Percentiles rank a stretch among this genome's conserved stretches.
These are phyloP conservation scores for Candida pini DNA, from an alignment of 805 yeast species.

Conservation along the genomic window DNA sequence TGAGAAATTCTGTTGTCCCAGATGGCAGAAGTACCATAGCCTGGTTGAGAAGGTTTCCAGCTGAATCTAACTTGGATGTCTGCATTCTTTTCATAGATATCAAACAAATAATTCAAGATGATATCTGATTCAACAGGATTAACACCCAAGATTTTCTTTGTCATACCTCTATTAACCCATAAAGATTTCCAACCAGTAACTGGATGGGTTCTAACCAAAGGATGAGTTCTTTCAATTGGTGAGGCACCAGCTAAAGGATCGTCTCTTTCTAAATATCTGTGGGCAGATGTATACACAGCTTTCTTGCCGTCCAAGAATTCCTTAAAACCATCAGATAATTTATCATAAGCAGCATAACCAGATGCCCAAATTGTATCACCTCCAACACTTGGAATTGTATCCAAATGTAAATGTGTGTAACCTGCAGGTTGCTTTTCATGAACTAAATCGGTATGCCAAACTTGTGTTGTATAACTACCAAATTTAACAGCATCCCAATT, in stretches of 20 bases:
- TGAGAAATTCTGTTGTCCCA: conserved; percentile 67
- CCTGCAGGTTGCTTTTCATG: conserved; percentile 69
- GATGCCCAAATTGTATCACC: conserved; percentile 73
- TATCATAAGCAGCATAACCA: conserved; percentile 56
- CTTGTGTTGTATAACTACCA: conserved; percentile 30
- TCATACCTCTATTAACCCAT: conserved; percentile 44
- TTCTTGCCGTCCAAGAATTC: conserved; percentile 50
- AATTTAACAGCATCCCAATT: too few species aligned
- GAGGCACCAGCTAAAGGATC: conserved; percentile 39
- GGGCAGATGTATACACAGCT: conserved; percentile 52
- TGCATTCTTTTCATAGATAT: conserved; percentile 37
- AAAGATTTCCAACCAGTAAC: conserved; percentile 54
- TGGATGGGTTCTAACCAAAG: conserved; percentile 55
- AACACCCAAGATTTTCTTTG: conserved; percentile 44
- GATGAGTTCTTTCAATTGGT: conserved; percentile 49
- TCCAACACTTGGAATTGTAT: conserved; percentile 46
- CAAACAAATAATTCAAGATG: conserved; percentile 39
- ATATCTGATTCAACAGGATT: conserved; percentile 40
- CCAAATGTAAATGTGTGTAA: conserved; percentile 53
- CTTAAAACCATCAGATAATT: conserved; percentile 60
- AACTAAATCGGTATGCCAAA: conserved; percentile 69
- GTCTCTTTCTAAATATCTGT: conserved; percentile 40
- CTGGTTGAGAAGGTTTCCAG: too few species aligned
- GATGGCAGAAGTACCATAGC: conserved; percentile 42
- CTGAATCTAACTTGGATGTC: conserved; percentile 48